Evolutionary conservation across 2,329 filamentous ascomycete species (phyloP), one percentile per base, ranked within the genome.

Genomic region (Phaeosphaeriaceae sp.): DNA sequence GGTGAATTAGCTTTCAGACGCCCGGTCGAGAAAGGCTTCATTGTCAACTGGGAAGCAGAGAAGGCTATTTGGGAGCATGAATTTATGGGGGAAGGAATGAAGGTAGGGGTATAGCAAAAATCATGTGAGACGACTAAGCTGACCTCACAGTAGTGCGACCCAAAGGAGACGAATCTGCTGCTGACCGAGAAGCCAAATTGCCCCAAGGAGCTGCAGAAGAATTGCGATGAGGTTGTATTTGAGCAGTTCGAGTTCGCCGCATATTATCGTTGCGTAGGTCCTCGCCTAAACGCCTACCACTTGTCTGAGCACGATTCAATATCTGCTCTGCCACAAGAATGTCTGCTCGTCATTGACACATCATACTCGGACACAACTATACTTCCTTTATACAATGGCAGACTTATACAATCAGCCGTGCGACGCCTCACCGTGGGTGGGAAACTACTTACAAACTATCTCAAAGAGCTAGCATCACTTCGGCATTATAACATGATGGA

Each of bases 41-140:
- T 97, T 41, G 92, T 97, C 53, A 97, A 93, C 68, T 99, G 94
- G 94, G 94, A 99, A 74, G 87, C 89, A 0, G 85, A 99, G 77
- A 93, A 90, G 74, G 92, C 94, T 67, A 90, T 99, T 42, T 99
- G 94, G 94, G 92, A 97, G 66, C 85, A 87, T 61, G 87, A 92
- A 52, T 89, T 97, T 66, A 87, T 96, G 62, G 86, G 88, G 58
- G 85, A 85, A n/a, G 79, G 81, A 21, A 76, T 86, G 60, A 82
- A 79, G 63, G 74, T 75, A 63, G 68, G 63, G 63, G 26, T 70
- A 68, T 32, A 32, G 21, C 15, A 11, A 21, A 4, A 34, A 15
- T 18, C 15, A 30, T 42, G 6, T 28, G 40, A n/a, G 21, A 21
- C 3, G 6, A 4, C 6, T 6, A 16, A 17, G 42, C 58, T 68